phyloP scores from a whole-genome alignment of 2,329 filamentous ascomycete species.

The Trichophyton simii region DNA sequence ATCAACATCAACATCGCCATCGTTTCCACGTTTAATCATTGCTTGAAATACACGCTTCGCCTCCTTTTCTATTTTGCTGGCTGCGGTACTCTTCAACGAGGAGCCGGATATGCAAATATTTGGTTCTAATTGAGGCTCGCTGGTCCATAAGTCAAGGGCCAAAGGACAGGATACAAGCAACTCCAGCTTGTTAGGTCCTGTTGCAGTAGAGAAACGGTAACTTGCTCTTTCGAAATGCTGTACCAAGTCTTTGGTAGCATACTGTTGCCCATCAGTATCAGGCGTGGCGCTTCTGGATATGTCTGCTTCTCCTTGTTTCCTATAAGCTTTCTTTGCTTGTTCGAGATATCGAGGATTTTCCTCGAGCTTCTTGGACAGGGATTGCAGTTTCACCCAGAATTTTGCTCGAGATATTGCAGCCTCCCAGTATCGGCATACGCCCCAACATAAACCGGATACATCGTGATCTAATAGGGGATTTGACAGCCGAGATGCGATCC shows the following conservation, averaged over 20 bases:
- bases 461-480: constrained; percentile 27
- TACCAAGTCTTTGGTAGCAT: constrained; percentile 21
- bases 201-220: constrained; percentile 21
- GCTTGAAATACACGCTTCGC: constrained; percentile 27
- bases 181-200: constrained; percentile 9
- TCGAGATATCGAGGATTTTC: neutral
- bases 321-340: constrained; percentile 8
- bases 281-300: neutral
- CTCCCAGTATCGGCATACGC: constrained; percentile 33
- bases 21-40: constrained; percentile 19
- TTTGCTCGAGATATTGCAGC: constrained; percentile 25
- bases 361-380: constrained; percentile 3
- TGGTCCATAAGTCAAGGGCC: constrained; percentile 28
- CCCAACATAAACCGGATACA: constrained; percentile 31
- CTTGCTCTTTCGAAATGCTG: constrained; percentile 28
- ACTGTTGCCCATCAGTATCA: constrained; percentile 2
- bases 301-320: constrained; percentile 9
- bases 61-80: constrained; percentile 26
- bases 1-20: constrained; percentile 15
- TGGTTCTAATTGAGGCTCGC: constrained; percentile 28
- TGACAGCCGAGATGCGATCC: constrained; percentile 25
- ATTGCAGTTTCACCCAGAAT: constrained; percentile 21
- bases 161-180: constrained; percentile 26
- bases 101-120: constrained; percentile 23
- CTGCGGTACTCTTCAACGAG: neutral